phyloP scores from a whole-genome alignment of 1,284 basidiomycete genomes.

The Irpex sp. region DNA sequence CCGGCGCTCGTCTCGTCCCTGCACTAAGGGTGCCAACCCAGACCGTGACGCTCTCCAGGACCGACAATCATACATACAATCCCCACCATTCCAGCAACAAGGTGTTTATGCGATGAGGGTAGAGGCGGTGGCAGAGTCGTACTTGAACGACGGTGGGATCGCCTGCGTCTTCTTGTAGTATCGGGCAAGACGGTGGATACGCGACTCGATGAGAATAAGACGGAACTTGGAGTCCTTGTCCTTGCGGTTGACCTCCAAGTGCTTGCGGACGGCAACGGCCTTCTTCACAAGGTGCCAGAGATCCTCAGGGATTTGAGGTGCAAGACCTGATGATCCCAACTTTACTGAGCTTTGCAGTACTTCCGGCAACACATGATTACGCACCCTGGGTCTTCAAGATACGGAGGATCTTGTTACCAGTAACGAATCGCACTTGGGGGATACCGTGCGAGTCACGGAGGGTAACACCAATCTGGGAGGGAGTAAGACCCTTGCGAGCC shows the following conservation, averaged over 20 bases:
- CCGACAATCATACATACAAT: conserved; percentile 15
- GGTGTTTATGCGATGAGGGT: conserved; percentile 69
- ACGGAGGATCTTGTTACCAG: conserved; percentile 99
- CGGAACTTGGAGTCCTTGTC: conserved; percentile 99
- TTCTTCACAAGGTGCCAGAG: conserved; percentile 99
- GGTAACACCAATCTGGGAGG: conserved; percentile 97
- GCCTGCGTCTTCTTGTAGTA: conserved; percentile 99
- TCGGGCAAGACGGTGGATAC: conserved; percentile 92
- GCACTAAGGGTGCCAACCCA: neutral
- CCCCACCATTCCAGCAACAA: neutral
- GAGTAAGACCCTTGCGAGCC: conserved; percentile 96
- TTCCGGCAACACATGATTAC: conserved; percentile 22
- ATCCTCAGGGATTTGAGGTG: conserved; percentile 98
- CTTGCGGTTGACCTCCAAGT: conserved; percentile 97
- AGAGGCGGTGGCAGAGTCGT: conserved; percentile 90
- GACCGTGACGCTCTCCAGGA: conserved; percentile 8
- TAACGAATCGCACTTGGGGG: conserved; percentile 96
- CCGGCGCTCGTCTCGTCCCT: conserved; percentile 1
- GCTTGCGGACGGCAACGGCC: conserved; percentile 98
- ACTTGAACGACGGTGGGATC: conserved; percentile 97
- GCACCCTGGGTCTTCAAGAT: conserved; percentile 94
- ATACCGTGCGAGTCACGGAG: conserved; percentile 98
- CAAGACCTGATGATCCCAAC: conserved; percentile 65
- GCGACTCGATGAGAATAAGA: conserved; percentile 96
- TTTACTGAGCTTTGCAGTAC: neutral